A percentile compares a stretch with the other conserved stretches of the same genome.
Conservation (phyloP, 179 eudicot genomes). For the Nepenthes alata region DNA sequence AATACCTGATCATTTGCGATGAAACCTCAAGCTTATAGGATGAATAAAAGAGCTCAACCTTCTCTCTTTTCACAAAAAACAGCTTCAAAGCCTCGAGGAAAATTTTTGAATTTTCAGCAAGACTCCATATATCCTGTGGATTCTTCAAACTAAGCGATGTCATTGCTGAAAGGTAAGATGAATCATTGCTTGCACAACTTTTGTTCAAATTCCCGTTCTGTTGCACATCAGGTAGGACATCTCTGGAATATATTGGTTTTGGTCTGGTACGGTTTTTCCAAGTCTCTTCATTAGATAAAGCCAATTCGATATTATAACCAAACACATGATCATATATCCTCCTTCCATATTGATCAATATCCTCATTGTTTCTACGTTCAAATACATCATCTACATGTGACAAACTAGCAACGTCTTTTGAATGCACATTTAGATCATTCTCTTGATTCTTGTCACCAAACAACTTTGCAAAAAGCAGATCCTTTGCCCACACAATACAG, state of each 20-base stretch:
- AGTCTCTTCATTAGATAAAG: constrained; percentile 89
- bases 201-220: constrained; percentile 48
- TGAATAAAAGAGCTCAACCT: constrained; percentile 29
- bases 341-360: constrained; percentile 55
- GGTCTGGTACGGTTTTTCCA: constrained; percentile 87
- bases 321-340: constrained; percentile 88
- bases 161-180: constrained; percentile 71
- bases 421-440: constrained; percentile 85
- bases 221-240: constrained; percentile 32
- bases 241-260: constrained; percentile 59
- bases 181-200: constrained; percentile 23
- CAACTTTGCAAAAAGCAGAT: constrained; percentile 79
- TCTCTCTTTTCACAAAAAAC: constrained; percentile 53
- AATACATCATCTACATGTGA: constrained; percentile 64
- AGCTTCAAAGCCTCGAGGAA: constrained; percentile 66
- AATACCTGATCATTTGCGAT: neutral
- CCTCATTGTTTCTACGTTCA: constrained; percentile 58
- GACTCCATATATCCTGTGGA: constrained; percentile 90
- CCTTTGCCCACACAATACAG: constrained; percentile 98
- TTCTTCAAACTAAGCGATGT: constrained; percentile 73
- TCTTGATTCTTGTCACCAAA: constrained; percentile 90
- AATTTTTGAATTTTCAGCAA: constrained; percentile 60
- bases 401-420: constrained; percentile 69
- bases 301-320: constrained; percentile 80
- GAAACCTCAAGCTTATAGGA: constrained; percentile 1